A percentile compares a stretch with the other conserved stretches of the same genome.
Conservation (phyloP, 176 grass and related monocot species). For the Aegilops umbellulata region DNA sequence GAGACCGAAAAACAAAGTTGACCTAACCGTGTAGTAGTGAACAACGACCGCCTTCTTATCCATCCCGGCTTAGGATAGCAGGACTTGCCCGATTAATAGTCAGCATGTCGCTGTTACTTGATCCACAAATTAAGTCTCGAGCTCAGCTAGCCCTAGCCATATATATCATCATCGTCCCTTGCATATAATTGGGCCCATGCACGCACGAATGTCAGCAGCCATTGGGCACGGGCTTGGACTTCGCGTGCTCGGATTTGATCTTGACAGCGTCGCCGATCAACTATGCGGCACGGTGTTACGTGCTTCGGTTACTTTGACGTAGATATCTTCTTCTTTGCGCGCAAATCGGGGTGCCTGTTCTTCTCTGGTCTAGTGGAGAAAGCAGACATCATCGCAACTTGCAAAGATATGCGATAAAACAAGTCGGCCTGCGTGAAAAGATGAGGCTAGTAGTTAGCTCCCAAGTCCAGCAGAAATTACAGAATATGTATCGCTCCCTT, state of each 20-base stretch:
- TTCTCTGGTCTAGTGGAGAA: neutral
- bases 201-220: neutral
- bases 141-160: neutral
- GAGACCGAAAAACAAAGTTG: neutral
- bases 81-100: neutral
- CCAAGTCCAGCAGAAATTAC: neutral
- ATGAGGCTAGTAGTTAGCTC: neutral
- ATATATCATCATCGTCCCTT: neutral
- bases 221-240: constrained; percentile 30
- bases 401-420: neutral
- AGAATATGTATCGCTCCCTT: neutral
- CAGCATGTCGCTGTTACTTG: constrained; percentile 39
- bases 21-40: no score
- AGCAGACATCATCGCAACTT: neutral
- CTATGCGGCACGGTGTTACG: neutral
- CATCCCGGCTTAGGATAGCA: neutral
- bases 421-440: neutral
- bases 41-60: neutral
- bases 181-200: constrained; percentile 29
- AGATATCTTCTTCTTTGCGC: neutral
- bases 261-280: neutral
- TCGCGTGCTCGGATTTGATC: neutral
- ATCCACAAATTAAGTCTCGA: constrained; percentile 6
- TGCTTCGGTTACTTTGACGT: neutral
- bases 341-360: neutral